Evolutionary conservation across 164 flowering plant species (phyloP).

Genomic region (Vitis labrusca): DNA sequence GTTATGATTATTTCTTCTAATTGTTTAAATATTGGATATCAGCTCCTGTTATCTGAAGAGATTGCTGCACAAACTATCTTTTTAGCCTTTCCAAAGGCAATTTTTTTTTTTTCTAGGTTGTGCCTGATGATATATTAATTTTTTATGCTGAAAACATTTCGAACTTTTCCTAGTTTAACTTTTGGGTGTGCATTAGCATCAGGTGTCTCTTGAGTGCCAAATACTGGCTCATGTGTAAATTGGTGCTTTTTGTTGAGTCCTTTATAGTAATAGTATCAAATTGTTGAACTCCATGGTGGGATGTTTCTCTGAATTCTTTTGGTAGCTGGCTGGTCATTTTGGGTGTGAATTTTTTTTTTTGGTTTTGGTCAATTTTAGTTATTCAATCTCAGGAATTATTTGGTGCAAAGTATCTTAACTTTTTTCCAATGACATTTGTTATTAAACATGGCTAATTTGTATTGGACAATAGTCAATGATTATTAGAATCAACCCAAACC

Average conservation of each 20-base stretch:
- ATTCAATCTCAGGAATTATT: no score
- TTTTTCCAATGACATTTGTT: no score
- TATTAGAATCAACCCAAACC: no score
- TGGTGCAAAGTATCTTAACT: no score
- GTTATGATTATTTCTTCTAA: background rate
- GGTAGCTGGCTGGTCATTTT: no score
- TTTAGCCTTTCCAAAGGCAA: background rate
- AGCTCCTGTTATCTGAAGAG: background rate
- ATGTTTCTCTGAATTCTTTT: no score
- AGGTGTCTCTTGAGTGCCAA: background rate
- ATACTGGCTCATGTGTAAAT: background rate
- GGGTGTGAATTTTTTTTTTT: no score
- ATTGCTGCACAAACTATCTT: background rate
- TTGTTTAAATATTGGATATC: background rate
- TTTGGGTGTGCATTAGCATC: background rate
- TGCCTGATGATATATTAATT: background rate
- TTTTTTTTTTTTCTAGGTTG: background rate
- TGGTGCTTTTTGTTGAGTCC: background rate
- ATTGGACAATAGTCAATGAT: no score
- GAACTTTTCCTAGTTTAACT: background rate
- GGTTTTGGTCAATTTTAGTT: no score
- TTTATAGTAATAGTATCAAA: no score
- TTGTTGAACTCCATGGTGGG: no score
- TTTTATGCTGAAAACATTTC: background rate
- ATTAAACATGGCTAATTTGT: no score